Evolutionary conservation across 768 basidiomycete species (phyloP), one percentile per base, ranked within the genome.

Genomic region (Boletus sp.): DNA sequence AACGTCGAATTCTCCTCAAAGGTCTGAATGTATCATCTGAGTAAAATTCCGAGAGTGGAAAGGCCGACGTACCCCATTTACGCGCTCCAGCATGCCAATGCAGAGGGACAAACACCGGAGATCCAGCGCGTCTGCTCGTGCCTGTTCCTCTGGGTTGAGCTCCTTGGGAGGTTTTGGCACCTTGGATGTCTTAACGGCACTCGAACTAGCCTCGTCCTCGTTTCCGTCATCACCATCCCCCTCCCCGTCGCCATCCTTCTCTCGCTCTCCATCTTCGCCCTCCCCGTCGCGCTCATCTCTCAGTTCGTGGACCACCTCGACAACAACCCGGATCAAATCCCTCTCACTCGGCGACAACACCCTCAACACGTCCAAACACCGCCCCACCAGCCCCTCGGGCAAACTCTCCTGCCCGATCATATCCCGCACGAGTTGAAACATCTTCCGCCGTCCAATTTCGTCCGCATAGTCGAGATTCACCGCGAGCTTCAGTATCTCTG

Each of bases 391-490:
- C 13, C 71, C 68, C 48, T 87, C 81, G 0, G 94, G 91, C 1
- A 98, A 78, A 0, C 70, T 65, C 14, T 85, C 80, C 57, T 87
- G 81, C 1, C 81, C 81, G 15, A 96, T 77, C 90, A 98, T 95
- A 46, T 87, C 83, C 21, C 93, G 84, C 61, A 95, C 83, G 32
- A 95, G 83, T 47, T 82, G 78, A 63, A 89, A 90, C 87, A 94
- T 93, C 71, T 88, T 89, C 54, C 93, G 74, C 55, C 93, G 74
- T 4, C 96, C 95, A 55, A 88, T 90, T 70, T 97, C 93, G 72
- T 98, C 96, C 0, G 85, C 82, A 62, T 95, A 98, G 69, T 98
- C 95, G 27, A 93, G 75, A 56, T 87, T 81, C 4, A 88, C 78
- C 0, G 90, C 90, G 30, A 96, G 73, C 60, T 79, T 81, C 23